Conservation (phyloP, 2,329 filamentous ascomycete species). For the Amauroascus niger region DNA sequence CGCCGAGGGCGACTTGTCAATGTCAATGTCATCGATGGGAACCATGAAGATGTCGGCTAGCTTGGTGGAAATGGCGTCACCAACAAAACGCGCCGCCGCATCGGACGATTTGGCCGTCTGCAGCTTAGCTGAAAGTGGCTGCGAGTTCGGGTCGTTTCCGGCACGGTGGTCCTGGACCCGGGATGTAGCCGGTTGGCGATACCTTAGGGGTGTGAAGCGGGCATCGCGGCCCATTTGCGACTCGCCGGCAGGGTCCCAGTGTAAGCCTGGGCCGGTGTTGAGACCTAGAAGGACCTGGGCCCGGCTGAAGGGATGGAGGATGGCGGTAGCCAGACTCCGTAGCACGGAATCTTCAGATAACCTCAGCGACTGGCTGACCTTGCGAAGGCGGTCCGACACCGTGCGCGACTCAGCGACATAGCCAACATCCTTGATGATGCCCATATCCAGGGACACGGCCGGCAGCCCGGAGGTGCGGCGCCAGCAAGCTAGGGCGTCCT, state of each 20-base stretch:
- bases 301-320: background rate
- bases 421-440: background rate
- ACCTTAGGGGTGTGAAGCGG: no score
- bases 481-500: constrained; percentile 21
- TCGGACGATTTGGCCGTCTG: background rate
- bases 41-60: background rate
- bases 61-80: background rate
- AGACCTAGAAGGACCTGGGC: no score
- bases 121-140: background rate
- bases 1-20: no score
- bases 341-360: background rate
- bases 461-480: background rate
- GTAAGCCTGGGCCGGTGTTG: no score
- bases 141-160: background rate
- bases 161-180: no score
- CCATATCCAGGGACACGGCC: background rate
- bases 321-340: background rate
- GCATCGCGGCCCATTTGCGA: no score
- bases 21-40: background rate
- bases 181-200: no score
- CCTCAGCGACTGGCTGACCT: background rate
- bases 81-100: background rate
- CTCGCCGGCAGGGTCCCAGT: no score
- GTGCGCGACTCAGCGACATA: background rate
- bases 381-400: background rate